Conservation (phyloP, 163 green algal species). For the Chloromonas sp. region DNA sequence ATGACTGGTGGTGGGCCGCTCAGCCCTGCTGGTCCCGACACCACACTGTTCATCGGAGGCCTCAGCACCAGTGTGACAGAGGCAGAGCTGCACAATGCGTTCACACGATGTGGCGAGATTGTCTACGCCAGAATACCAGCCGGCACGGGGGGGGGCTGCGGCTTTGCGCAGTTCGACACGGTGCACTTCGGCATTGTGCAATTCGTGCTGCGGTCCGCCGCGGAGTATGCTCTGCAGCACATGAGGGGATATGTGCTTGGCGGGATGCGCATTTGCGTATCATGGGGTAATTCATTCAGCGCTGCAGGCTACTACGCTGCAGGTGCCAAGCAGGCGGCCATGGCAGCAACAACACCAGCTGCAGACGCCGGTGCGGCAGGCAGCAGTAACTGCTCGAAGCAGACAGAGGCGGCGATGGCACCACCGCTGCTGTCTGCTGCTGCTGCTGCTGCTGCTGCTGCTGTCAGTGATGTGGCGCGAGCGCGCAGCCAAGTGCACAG, state of each 20-base stretch:
- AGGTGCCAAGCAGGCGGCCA: too few relatives aligned
- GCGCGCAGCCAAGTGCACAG: too few relatives aligned
- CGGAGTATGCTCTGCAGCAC: constrained; percentile 63
- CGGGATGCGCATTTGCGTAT: constrained; percentile 62
- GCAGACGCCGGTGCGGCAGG: too few relatives aligned
- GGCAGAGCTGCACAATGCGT: constrained; percentile 67
- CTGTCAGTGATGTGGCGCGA: too few relatives aligned
- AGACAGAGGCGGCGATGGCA: too few relatives aligned
- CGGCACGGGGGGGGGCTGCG: constrained; percentile 79
- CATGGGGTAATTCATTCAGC: constrained; percentile 45
- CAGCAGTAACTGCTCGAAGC: too few relatives aligned
- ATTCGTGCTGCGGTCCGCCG: constrained; percentile 54
- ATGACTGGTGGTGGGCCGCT: neutral
- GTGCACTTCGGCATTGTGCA: constrained; percentile 90
- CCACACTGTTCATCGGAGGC: constrained; percentile 83
- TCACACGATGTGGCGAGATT: constrained; percentile 78
- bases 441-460: too few relatives aligned
- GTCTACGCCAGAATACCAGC: constrained; percentile 87
- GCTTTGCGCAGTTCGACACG: constrained; percentile 48
- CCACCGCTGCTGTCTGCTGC: too few relatives aligned
- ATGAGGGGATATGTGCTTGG: constrained; percentile 60
- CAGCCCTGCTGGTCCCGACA: constrained; percentile 69
- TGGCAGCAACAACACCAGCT: too few relatives aligned
- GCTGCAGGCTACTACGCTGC: too few relatives aligned
- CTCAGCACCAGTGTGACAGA: constrained; percentile 64